These are phyloP conservation scores for Hyaloscypha hepaticicola DNA, from an alignment of 495 filamentous ascomycete genomes.

Conservation along the genomic window DNA sequence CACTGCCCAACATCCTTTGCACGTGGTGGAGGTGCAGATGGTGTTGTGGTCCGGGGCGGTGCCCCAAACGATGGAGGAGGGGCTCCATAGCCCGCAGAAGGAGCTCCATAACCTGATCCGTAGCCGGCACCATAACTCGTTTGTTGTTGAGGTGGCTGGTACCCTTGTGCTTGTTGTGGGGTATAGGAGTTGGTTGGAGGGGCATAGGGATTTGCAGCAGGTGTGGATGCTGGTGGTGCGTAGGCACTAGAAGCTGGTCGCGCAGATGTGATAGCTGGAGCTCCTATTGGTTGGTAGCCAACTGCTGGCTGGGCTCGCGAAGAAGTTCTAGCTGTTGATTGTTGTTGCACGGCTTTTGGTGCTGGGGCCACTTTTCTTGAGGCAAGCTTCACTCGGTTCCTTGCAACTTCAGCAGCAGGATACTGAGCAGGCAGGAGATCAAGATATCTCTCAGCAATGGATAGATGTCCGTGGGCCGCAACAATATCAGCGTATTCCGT, in stretches of 20 bases:
- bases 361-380: slow-evolving; percentile 62
- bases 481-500: slow-evolving; percentile 95
- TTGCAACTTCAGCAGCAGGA: slow-evolving; percentile 83
- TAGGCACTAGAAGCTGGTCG: slow-evolving; percentile 30
- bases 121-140: slow-evolving; percentile 15
- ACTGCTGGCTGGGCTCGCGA: slow-evolving; percentile 41
- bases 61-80: slow-evolving; percentile 21
- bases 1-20: slow-evolving; percentile 72
- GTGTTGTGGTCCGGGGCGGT: slow-evolving; percentile 49
- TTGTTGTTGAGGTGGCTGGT: slow-evolving; percentile 28
- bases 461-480: slow-evolving; percentile 82
- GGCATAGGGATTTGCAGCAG: slow-evolving; percentile 61
- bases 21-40: slow-evolving; percentile 64
- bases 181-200: slow-evolving; percentile 40
- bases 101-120: neutral
- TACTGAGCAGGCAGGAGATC: slow-evolving; percentile 83
- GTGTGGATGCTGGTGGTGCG: slow-evolving; percentile 32
- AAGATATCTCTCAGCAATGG: slow-evolving; percentile 86
- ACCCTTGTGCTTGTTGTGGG: slow-evolving; percentile 23
- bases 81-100: slow-evolving; percentile 26
- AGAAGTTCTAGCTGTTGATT: slow-evolving; percentile 33
- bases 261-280: slow-evolving; percentile 32
- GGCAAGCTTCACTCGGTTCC: slow-evolving; percentile 83
- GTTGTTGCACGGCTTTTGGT: slow-evolving; percentile 35
- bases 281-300: slow-evolving; percentile 30